These are phyloP conservation scores for Kwoniella shandongensis DNA, from an alignment of 768 basidiomycete genomes.

Conservation along the genomic window DNA sequence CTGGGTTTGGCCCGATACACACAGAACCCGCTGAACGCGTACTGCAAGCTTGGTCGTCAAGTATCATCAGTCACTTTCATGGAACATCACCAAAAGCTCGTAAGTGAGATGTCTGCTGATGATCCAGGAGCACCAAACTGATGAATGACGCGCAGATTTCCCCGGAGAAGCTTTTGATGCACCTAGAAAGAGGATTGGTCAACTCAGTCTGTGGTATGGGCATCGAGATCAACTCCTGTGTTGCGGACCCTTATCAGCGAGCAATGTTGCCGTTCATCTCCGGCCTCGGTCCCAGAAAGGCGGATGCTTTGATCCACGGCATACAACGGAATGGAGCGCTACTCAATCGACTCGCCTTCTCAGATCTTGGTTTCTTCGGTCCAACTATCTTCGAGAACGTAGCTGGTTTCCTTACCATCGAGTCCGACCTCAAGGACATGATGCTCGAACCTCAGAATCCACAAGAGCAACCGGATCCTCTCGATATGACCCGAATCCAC, in stretches of 20 bases:
- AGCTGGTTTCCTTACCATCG: constrained; percentile 63
- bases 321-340: constrained; percentile 85
- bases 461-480: constrained; percentile 75
- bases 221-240: constrained; percentile 92
- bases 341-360: constrained; percentile 82
- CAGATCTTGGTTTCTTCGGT: constrained; percentile 73
- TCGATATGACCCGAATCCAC: constrained; percentile 94
- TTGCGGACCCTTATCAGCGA: constrained; percentile 83
- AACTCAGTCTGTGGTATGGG: constrained; percentile 90
- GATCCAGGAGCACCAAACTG: background rate
- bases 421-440: constrained; percentile 62
- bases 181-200: constrained; percentile 82
- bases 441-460: constrained; percentile 63
- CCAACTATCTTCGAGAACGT: constrained; percentile 90
- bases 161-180: constrained; percentile 73
- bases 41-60: constrained; percentile 81
- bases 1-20: constrained; percentile 87
- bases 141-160: constrained; percentile 64
- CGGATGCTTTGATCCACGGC: constrained; percentile 70
- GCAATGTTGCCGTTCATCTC: constrained; percentile 84
- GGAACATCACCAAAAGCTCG: constrained; percentile 81
- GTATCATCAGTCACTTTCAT: constrained; percentile 79
- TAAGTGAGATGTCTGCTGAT: constrained; percentile 53
- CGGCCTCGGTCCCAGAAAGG: constrained; percentile 92
- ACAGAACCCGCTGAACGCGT: constrained; percentile 93